A percentile compares a stretch with the other conserved stretches of the same genome.
Evolutionary conservation across 345 rosid species (phyloP).

Genomic region (Ceriops decandra): DNA sequence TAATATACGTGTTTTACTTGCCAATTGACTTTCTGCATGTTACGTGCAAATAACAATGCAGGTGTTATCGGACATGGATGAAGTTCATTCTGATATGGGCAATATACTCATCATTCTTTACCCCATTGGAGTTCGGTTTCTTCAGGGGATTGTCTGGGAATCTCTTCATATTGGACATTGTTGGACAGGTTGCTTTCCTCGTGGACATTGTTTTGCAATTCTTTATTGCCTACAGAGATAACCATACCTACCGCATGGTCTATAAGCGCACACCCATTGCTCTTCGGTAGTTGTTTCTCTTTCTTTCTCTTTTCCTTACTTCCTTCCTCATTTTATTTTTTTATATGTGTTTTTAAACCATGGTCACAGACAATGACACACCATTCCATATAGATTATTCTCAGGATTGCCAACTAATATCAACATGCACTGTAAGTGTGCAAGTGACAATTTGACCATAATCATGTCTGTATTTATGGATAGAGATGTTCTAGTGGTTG

Average conservation of each 20-base stretch:
- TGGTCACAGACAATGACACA: no score
- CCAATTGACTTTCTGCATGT: not conserved
- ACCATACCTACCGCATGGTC: constrained; percentile 52
- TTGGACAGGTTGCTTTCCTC: constrained; percentile 72
- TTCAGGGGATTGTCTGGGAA: constrained; percentile 69
- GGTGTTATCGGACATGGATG: constrained; percentile 66
- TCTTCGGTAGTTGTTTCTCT: constrained; percentile 40
- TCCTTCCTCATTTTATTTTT: not conserved
- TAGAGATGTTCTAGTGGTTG: no score
- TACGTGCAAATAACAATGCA: constrained; percentile 25
- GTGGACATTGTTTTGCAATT: constrained; percentile 62
- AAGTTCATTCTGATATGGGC: constrained; percentile 76
- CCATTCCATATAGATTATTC: no score
- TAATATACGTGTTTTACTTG: no score
- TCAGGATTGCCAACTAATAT: no score
- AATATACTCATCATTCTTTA: constrained; percentile 73
- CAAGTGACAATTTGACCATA: no score
- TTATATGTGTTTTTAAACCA: not conserved
- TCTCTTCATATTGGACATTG: constrained; percentile 67
- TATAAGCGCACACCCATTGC: constrained; percentile 53
- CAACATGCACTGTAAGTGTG: no score
- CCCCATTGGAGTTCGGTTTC: constrained; percentile 89
- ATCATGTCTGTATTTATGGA: no score
- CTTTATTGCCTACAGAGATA: constrained; percentile 62
- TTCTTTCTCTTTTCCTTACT: not conserved